Base-by-base conservation (phyloP, 805 yeast species). In the Blastobotrys robertii region DNA sequence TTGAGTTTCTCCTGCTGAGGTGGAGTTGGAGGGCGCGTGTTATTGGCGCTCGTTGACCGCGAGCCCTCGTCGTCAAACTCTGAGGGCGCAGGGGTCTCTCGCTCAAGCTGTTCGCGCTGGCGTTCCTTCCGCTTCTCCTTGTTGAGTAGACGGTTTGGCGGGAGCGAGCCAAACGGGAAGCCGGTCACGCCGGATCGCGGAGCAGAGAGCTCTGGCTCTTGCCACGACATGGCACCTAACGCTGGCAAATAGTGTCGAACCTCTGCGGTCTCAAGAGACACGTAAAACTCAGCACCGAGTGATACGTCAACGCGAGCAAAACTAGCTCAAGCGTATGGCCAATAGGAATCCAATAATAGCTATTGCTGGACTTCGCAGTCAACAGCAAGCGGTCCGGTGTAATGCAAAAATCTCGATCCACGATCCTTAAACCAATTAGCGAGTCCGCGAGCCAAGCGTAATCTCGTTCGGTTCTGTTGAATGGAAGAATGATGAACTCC, bases 1-100 rank as follows among this genome's bases (percentile, higher is more conserved):
- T 48, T 48, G 46, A 50, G 55, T 45, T 44, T 45, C 38, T 39
- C 22, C 31, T 43, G 46, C 8, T 41, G 46, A 15, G 41, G 42
- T 15, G 49, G 50, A 25, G 44, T 45, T 8, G 33, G 10, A 4
- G 39, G 43, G 9, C 36, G 22, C 8, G 39, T 37, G 7, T 31
- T 31, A n/a, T 31, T 12, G 3, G 12, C 34, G 34, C 34, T 31
- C 9, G 37, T 37, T 5, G 50, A 36, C 19, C 44, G 38, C 10
- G 44, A 37, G 9, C 40, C 11, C 8, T n/a, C 38, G 12, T 34
- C 36, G 13, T 16, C 36, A 9, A 42, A 43, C 12, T 28, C 14
- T 19, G 40, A 37, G 4, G 34, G 8, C 31, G 42, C 22, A 11
- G 40, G 25, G 11, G 38, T 13, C 37, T 30, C 22, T 11, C 12